Base-by-base conservation (phyloP, 139 green algal genomes). In the Micractinium conductrix region DNA sequence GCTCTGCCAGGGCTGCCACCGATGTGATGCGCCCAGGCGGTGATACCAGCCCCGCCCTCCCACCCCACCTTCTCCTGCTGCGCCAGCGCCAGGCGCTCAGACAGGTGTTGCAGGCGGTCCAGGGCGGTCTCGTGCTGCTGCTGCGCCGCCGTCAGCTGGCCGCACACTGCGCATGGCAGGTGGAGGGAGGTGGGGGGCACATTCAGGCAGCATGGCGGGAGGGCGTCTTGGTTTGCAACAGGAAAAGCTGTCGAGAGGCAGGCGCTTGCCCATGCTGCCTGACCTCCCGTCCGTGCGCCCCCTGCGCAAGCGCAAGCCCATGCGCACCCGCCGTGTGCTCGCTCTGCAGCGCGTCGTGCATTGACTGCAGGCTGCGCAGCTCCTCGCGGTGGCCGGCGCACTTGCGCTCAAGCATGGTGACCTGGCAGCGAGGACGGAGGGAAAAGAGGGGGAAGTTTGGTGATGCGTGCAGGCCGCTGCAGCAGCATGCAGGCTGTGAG, bases 61-160 rank as follows among this genome's bases (percentile, higher is more conserved):
- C n/a, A n/a, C 10, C 72, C 24, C 72, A 81, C 81, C 81, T 81
- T 81, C 55, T 86, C 81, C n/a, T 74, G 58, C 81, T 81, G 72
- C 55, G 72, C 40, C 33, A 48, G 21, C 22, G 81, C 81, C 81
- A 86, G 81, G 16, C 40, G 71, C 72, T 65, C 72, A 3, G 81
- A 55, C 55, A 86, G 55, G 26, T 38, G 40, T 42, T 81, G 62
- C 58, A 86, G 42, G 33, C 72, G 81, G 55, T 67, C 71, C 71
- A 86, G 21, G 8, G 81, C 72, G 4, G 43, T 33, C 21, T 63
- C 58, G 43, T 81, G 71, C 55, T 67, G 43, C 58, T 75, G 50
- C 72, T 81, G 71, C 10, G 81, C 43, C 10, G 81, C 81, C n/a
- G 81, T 74, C 55, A 86, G 81, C 71, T 86, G 81, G 55, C 71